Evolutionary conservation across 139 green algal genomes (phyloP), one percentile per base, ranked within the genome.

Genomic region (Volvox africanus): DNA sequence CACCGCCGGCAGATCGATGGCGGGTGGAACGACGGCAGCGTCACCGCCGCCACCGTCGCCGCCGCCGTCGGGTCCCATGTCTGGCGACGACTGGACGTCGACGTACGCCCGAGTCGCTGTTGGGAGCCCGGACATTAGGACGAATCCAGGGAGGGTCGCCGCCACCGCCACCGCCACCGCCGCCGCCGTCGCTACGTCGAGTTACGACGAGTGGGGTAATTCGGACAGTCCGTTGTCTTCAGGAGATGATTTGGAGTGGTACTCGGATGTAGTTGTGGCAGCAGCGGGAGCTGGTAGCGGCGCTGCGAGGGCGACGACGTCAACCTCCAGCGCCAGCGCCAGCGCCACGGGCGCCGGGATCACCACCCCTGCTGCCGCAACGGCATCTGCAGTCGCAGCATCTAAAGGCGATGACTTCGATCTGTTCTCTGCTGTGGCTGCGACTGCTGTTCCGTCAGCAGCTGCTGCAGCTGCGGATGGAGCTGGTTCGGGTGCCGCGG

Each of bases 221-320:
- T 30, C 14, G 24, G 44, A 12, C 28, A 35, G 37, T 17, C 35
- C 85, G 69, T 30, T 82, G 37, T 36, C 33, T n/a, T 89, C 85
- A 0, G 85, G 85, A 0, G 85, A 89, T 28, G 85, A 89, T 75
- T 2, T 89, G 69, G 85, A 82, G 28, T 82, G 69, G 37, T 89
- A 73, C 85, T 35, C 28, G 6, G 36, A 32, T 18, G 81, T 71
- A 5, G 61, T 87, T 1, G 81, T 87, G 55, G 6, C 80, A 24
- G 61, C 81, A 35, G 12, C 81, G 28, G 61, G n/a, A 21, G 61
- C 81, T 55, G 61, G 81, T 44, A 24, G 78, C 78, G 36, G 78
- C 35, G 37, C 12, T 17, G 76, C 76, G 3, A 33, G 6, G 17
- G 32, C 32, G 33, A 26, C 76, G 32, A 18, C 76, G 17, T 18